These are phyloP conservation scores for Fagopyrum homotropicum DNA, from an alignment of 148 eudicot species.

Conservation along the genomic window DNA sequence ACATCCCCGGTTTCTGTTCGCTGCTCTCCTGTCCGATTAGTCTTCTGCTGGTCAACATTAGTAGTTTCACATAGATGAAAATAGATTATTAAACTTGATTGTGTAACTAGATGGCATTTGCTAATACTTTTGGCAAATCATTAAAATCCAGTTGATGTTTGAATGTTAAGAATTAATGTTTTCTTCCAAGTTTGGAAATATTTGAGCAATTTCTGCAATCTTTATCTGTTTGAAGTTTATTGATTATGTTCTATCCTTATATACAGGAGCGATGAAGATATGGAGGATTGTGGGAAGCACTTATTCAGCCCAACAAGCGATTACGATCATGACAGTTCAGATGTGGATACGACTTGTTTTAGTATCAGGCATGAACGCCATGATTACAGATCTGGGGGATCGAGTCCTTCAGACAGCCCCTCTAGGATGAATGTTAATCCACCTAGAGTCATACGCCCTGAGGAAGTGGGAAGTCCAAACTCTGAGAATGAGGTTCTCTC, in stretches of 20 bases:
- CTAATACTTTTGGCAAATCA: not conserved
- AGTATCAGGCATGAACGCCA: conserved; percentile 54
- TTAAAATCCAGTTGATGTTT: not conserved
- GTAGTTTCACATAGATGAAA: too few species aligned
- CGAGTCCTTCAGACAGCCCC: conserved; percentile 86
- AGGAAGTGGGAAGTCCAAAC: conserved; percentile 40
- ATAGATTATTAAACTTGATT: too few species aligned
- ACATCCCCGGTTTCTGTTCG: conserved; percentile 37
- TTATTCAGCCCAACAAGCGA: conserved; percentile 57
- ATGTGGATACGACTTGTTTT: conserved; percentile 71
- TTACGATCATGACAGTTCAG: conserved; percentile 49
- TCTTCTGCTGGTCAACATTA: not conserved
- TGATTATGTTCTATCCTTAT: not conserved
- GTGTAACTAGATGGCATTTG: not conserved
- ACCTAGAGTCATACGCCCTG: conserved; percentile 60
- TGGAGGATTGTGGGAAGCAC: conserved; percentile 45
- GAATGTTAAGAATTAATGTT: not conserved
- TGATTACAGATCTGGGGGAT: conserved; percentile 60
- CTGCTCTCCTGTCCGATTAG: conserved; percentile 59
- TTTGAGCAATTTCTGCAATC: not conserved
- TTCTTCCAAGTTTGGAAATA: conserved; percentile 1
- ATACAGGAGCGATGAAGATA: conserved; percentile 80
- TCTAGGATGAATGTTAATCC: too few species aligned
- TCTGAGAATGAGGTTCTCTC: conserved; percentile 30
- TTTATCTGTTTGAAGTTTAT: not conserved